phyloP scores from a whole-genome alignment of 73 alveolate species.

The Paramecium sexaurelia region DNA sequence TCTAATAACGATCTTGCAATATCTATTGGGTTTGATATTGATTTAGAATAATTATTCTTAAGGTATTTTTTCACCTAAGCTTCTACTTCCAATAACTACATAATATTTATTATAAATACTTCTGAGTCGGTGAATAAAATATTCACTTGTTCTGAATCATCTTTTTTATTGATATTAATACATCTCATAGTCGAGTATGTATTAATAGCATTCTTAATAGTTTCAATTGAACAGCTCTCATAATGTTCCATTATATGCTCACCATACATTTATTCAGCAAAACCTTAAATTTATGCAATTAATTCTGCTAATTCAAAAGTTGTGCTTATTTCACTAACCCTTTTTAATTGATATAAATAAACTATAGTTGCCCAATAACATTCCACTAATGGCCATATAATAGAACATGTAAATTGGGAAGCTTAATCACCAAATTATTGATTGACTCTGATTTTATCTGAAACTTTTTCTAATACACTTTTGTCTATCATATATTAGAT shows the following conservation, averaged over 20 bases:
- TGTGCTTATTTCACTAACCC: conserved; percentile 47
- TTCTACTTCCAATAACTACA: conserved; percentile 38
- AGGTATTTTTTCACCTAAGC: conserved; percentile 36
- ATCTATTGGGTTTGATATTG: conserved; percentile 27
- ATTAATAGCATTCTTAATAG: conserved; percentile 76
- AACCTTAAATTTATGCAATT: conserved; percentile 78
- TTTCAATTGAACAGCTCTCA: conserved; percentile 84
- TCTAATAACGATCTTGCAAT: conserved; percentile 42
- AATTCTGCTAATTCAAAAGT: conserved; percentile 54
- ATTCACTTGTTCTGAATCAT: neutral
- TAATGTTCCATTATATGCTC: conserved; percentile 76
- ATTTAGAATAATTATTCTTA: conserved; percentile 43
- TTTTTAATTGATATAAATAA: conserved; percentile 69
- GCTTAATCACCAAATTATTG: conserved; percentile 68
- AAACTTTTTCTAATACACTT: conserved; percentile 60
- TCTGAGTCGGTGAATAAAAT: neutral
- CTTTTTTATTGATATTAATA: conserved; percentile 14
- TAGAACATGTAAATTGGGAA: conserved; percentile 73
- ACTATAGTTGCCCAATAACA: conserved; percentile 86
- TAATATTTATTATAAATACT: neutral
- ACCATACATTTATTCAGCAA: conserved; percentile 83
- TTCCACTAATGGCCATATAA: conserved; percentile 90
- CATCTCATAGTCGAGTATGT: conserved; percentile 45
- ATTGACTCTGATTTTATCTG: conserved; percentile 53
- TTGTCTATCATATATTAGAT: conserved; percentile 70